Evolutionary conservation across 1,284 basidiomycete species (phyloP).

Genomic region (Ganoderma multipileum): DNA sequence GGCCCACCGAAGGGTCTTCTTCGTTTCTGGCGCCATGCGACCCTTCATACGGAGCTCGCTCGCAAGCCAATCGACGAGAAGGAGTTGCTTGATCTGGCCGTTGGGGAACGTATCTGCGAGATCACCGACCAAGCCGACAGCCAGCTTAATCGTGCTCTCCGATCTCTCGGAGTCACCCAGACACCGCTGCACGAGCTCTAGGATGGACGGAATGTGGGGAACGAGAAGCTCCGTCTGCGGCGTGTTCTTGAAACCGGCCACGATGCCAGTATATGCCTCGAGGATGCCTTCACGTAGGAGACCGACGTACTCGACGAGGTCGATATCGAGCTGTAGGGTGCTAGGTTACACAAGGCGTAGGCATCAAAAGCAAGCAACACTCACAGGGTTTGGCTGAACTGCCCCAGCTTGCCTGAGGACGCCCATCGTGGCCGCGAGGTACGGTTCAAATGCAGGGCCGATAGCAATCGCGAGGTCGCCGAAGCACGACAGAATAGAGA

Average conservation of each 20-base stretch:
- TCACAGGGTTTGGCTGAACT: conserved; percentile 84
- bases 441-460: conserved; percentile 88
- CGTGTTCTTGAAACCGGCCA: conserved; percentile 88
- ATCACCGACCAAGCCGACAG: conserved; percentile 78
- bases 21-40: conserved; percentile 72
- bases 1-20: conserved; percentile 84
- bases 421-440: conserved; percentile 88
- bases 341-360: conserved; percentile 3
- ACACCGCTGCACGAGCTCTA: conserved; percentile 85
- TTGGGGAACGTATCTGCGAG: conserved; percentile 87
- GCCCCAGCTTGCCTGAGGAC: conserved; percentile 92
- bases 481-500: conserved; percentile 93
- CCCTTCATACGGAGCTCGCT: conserved; percentile 77
- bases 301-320: conserved; percentile 92
- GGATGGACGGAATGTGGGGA: conserved; percentile 78
- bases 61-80: conserved; percentile 86
- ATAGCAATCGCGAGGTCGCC: conserved; percentile 97
- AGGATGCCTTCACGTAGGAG: conserved; percentile 94
- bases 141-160: conserved; percentile 74
- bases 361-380: conserved; percentile 39
- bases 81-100: conserved; percentile 81
- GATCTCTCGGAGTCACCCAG: conserved; percentile 86
- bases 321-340: conserved; percentile 76
- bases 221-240: conserved; percentile 76
- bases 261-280: conserved; percentile 96